Evolutionary conservation across 345 rosid species (phyloP).

Genomic region (Geranium brycei): DNA sequence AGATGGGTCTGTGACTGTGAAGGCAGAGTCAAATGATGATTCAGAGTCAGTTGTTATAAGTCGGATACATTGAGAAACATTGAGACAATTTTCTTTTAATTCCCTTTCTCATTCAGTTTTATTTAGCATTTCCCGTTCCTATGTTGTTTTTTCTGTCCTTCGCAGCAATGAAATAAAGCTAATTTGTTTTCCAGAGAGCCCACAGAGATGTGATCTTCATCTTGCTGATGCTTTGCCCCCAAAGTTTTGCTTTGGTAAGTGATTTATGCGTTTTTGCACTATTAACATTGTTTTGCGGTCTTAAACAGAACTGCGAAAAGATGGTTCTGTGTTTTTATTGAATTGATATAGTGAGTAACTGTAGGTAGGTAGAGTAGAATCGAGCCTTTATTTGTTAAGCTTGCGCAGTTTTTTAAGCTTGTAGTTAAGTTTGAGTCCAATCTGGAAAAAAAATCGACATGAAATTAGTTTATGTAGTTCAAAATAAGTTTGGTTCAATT

Average conservation of each 20-base stretch:
- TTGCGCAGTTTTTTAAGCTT: too few species aligned
- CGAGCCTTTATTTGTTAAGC: too few species aligned
- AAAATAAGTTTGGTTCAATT: too few species aligned
- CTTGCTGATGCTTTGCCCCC: neutral
- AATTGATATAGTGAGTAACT: too few species aligned
- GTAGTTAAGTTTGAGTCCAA: too few species aligned
- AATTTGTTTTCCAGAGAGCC: constrained; percentile 12
- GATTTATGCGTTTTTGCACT: neutral
- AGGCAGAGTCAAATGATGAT: constrained; percentile 69
- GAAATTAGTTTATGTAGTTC: too few species aligned
- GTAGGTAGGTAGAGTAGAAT: too few species aligned
- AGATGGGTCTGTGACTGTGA: constrained; percentile 31
- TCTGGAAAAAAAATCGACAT: too few species aligned
- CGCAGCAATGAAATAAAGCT: constrained; percentile 28
- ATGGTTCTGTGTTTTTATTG: too few species aligned
- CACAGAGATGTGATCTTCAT: constrained; percentile 7
- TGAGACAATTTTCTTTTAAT: constrained; percentile 51
- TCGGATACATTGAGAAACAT: constrained; percentile 89
- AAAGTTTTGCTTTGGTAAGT: constrained; percentile 10
- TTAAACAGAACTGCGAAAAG: too few species aligned
- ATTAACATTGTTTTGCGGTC: too few species aligned
- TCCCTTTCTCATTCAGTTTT: constrained; percentile 22
- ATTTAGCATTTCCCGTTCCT: constrained; percentile 11
- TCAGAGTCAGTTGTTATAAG: constrained; percentile 60
- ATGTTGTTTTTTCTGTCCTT: constrained; percentile 5